A percentile compares a stretch with the other conserved stretches of the same genome.
Evolutionary conservation across 108 stramenopile genomes (phyloP).

Genomic region (Phaeodactylum tricornutum): DNA sequence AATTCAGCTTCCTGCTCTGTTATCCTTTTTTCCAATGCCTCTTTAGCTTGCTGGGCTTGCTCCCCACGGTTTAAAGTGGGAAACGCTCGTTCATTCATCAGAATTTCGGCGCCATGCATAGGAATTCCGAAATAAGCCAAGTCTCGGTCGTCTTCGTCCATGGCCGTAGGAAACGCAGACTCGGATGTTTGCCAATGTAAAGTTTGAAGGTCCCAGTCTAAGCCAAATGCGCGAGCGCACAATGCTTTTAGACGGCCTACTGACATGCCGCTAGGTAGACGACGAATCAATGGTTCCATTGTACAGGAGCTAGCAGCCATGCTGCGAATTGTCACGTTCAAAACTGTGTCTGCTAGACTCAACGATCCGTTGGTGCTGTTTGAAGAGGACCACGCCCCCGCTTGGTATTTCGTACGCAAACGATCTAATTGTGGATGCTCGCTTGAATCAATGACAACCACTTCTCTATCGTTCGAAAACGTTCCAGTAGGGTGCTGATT

Average conservation of each 20-base stretch:
- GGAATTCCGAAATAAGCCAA: slow-evolving; percentile 78
- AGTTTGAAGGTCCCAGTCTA: slow-evolving; percentile 68
- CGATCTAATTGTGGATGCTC: no score
- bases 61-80: slow-evolving; percentile 2
- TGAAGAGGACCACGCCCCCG: no score
- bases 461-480: no score
- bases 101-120: slow-evolving; percentile 79
- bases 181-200: slow-evolving; percentile 47
- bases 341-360: slow-evolving; percentile 37
- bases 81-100: slow-evolving; percentile 72
- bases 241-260: slow-evolving; percentile 75
- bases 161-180: slow-evolving; percentile 54
- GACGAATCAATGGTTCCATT: slow-evolving; percentile 58
- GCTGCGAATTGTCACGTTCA: slow-evolving; percentile 59
- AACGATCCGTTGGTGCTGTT: slow-evolving; percentile 6
- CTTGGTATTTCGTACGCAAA: no score
- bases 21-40: slow-evolving; percentile 44
- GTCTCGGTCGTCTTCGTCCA: slow-evolving; percentile 62
- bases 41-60: slow-evolving; percentile 5
- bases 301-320: slow-evolving; percentile 67
- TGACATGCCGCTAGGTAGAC: slow-evolving; percentile 52
- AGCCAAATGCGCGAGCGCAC: slow-evolving; percentile 61
- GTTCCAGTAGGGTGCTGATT: no score
- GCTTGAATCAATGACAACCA: no score
- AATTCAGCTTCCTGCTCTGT: slow-evolving; percentile 33